These are phyloP conservation scores for Lablab purpureus DNA, from an alignment of 306 rosid species.

Conservation along the genomic window DNA sequence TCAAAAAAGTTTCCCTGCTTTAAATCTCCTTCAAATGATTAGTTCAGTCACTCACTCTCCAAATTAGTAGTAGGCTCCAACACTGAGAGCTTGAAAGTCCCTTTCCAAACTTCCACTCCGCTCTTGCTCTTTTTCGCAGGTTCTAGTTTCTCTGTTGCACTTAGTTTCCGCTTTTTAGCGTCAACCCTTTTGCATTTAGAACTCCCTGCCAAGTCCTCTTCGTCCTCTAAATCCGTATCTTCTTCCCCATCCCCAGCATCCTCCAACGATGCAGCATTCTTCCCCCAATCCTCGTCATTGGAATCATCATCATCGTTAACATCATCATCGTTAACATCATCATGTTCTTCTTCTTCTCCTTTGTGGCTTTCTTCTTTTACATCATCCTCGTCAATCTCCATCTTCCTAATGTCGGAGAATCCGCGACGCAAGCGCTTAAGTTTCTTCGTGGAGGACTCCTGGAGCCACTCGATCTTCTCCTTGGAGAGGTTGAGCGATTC, in stretches of 20 bases:
- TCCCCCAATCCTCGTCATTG: slow-evolving; percentile 80
- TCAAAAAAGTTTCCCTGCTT: not conserved
- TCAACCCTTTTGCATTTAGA: slow-evolving; percentile 54
- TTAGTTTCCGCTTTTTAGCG: slow-evolving; percentile 60
- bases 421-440: slow-evolving; percentile 58
- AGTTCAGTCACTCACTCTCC: slow-evolving; percentile 58
- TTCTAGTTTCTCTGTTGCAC: slow-evolving; percentile 49
- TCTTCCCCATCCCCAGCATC: slow-evolving; percentile 56
- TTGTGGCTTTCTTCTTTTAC: slow-evolving; percentile 36
- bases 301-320: slow-evolving; percentile 66
- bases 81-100: slow-evolving; percentile 46
- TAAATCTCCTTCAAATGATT: not conserved
- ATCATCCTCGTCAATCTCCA: slow-evolving; percentile 47
- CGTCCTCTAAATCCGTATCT: slow-evolving; percentile 58
- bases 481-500: slow-evolving; percentile 61
- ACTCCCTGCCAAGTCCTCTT: slow-evolving; percentile 42
- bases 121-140: slow-evolving; percentile 69
- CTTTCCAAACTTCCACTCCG: slow-evolving; percentile 43
- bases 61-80: slow-evolving; percentile 49
- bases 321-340: slow-evolving; percentile 39
- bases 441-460: slow-evolving; percentile 49
- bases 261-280: slow-evolving; percentile 51
- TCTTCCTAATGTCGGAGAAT: slow-evolving; percentile 23
- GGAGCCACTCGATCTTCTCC: slow-evolving; percentile 80
- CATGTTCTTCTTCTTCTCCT: slow-evolving; percentile 32